phyloP scores from a whole-genome alignment of 2,329 filamentous ascomycete species.

The Davidsoniella australis region DNA sequence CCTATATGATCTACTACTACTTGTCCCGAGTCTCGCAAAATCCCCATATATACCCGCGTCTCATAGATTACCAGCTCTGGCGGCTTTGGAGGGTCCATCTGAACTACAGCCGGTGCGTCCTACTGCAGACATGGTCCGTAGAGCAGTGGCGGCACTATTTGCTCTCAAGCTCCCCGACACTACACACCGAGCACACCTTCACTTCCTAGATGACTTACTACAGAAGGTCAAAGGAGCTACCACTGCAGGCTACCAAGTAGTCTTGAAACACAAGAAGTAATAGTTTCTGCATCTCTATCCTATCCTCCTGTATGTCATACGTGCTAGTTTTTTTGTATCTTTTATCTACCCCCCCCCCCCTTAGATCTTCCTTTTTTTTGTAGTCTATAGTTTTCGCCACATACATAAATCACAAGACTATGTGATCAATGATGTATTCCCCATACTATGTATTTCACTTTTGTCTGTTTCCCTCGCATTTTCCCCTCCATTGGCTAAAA shows the following conservation, averaged over 20 bases:
- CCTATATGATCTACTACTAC: too few relatives aligned
- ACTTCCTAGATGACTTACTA: slow-evolving; percentile 9
- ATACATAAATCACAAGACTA: background rate
- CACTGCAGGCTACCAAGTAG: slow-evolving; percentile 3
- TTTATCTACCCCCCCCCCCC: too few relatives aligned
- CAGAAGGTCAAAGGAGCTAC: slow-evolving; percentile 3
- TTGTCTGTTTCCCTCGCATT: background rate
- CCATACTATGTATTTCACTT: background rate
- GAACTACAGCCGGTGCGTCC: background rate
- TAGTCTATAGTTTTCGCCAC: background rate
- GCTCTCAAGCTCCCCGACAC: background rate
- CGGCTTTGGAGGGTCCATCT: background rate
- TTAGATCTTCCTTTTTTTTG: background rate
- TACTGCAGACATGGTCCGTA: slow-evolving; percentile 3
- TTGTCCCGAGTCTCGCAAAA: too few relatives aligned
- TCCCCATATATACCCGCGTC: too few relatives aligned
- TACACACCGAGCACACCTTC: background rate
- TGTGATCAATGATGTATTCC: background rate
- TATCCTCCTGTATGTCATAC: too few relatives aligned
- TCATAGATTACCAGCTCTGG: too few relatives aligned
- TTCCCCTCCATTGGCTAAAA: background rate
- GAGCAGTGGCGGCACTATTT: slow-evolving; percentile 5
- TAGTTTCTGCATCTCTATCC: background rate
- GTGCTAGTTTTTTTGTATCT: too few relatives aligned
- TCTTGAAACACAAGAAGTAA: background rate